Base-by-base conservation (phyloP, 192 early-diverging fungal species). In the Ambispora gerdemannii region DNA sequence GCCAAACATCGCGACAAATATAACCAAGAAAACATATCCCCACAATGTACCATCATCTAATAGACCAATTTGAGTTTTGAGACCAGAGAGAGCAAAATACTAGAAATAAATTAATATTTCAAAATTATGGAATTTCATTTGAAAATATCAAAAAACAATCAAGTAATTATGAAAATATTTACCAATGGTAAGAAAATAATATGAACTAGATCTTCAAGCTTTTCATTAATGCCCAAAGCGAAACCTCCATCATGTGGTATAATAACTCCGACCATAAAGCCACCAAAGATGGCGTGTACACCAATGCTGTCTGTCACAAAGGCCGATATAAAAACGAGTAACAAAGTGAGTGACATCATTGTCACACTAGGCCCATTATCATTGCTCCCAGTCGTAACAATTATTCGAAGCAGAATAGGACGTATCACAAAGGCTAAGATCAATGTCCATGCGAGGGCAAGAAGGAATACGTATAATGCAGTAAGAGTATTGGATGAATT, bases 281-380 rank as follows among this genome's bases (percentile, higher is more conserved):
- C 92, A 35, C 96, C 96, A 87, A 98, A 98, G 73, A 98, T 95
- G 25, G 90, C 80, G 77, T 98, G 92, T 36, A 98, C 86, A 33
- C 96, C 96, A 71, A 92, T 91, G 49, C 88, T 83, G 55, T 92
- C 84, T 0, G 94, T 95, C 51, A 97, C 86, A 77, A 87, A 93
- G 1, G 90, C 87, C 38, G 89, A 92, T 25, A 82, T 66, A 27
- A 92, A 71, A 1, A 92, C 87, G 22, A 93, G 50, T n/a, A 86
- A 68, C 62, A 96, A 85, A 1, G 87, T 89, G 50, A 91, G 78
- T 27, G 91, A 83, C 77, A 94, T 84, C 66, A 88, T 84, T 50
- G 82, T 59, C 33, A 81, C 82, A 64, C 76, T 76, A 17, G 86
- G 84, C 2, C 78, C 80, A 66, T 82, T 79, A 50, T 83, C 81